Evolutionary conservation across 495 filamentous ascomycete genomes (phyloP), one percentile per base, ranked within the genome.

Genomic region (Penicillium longicatenatum): DNA sequence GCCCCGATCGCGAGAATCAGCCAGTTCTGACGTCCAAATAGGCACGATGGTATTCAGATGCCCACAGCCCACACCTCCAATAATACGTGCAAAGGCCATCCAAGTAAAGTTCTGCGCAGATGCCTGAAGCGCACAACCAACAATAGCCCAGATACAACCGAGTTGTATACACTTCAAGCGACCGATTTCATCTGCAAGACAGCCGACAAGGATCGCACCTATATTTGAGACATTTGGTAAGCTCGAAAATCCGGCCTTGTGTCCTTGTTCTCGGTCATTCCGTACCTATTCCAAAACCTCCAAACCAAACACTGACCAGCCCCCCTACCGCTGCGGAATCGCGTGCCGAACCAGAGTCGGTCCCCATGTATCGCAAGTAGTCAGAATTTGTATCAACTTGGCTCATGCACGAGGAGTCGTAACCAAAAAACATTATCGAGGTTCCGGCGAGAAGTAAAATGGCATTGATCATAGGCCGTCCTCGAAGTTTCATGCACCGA

Each of bases 31-130:
- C 48, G 72, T 66, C 63, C 70, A 73, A 12, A 73, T 67, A 2
- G 74, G 75, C 16, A 72, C 70, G 9, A 74, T 72, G 14, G 68
- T 71, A 42, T 73, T 75, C 30, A 77, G 59, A 47, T 71, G 68
- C 19, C 75, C 80, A 52, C 78, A 79, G 44, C 80, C 80, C 22
- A 82, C 62, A n/a, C 79, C 80, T 29, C 77, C 76, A 52, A 82
- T 73, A 54, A 80, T 70, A 22, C 79, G 72, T 20, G 76, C 78
- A 58, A 75, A 70, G 57, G 79, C 73, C 54, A 82, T 73, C 68
- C 75, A 78, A 50, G 73, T 62, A 44, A 77, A 72, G 17, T 68
- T 73, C 35, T 74, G 70, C 12, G 75, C 73, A 11, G 75, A 73
- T 12, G 79, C 72, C 54, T 77, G 73, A 29, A 81, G 67, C 16